phyloP scores from a whole-genome alignment of 169 alveolate species.

The Perkinsus olseni region DNA sequence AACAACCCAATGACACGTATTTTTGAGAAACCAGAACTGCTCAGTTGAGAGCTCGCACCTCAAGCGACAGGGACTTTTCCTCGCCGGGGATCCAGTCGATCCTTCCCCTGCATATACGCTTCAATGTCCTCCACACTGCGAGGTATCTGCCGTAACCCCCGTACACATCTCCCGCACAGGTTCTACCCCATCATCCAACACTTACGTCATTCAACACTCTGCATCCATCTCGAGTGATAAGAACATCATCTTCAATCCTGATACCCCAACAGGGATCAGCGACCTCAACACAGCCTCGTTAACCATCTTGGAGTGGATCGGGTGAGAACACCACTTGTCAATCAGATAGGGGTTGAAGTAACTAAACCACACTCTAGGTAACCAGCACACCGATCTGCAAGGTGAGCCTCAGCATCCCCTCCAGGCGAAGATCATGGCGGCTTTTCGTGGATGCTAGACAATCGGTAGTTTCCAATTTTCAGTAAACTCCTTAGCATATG shows the following conservation, averaged over 20 bases:
- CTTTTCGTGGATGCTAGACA: too few species aligned
- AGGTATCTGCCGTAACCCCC: slow-evolving; percentile 40
- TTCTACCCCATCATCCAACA: neutral
- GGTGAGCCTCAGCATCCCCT: too few species aligned
- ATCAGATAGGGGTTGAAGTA: slow-evolving; percentile 59
- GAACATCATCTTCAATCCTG: slow-evolving; percentile 71
- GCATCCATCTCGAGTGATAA: slow-evolving; percentile 52
- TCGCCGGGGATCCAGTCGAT: neutral
- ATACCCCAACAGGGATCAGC: slow-evolving; percentile 63
- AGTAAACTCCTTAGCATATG: too few species aligned
- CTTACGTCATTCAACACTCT: slow-evolving; percentile 28
- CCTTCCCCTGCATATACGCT: slow-evolving; percentile 9
- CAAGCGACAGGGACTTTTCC: neutral
- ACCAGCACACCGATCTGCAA: neutral
- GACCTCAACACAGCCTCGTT: slow-evolving; percentile 40
- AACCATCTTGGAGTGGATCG: slow-evolving; percentile 17
- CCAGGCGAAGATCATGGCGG: too few species aligned
- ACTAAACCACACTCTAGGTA: neutral
- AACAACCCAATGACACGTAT: neutral
- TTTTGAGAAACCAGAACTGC: neutral
- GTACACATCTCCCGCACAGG: neutral
- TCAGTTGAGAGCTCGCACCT: neutral
- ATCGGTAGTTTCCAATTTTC: too few species aligned
- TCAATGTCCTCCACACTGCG: slow-evolving; percentile 31
- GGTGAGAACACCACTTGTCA: slow-evolving; percentile 34